Percentiles rank a stretch among this genome's conserved stretches.
phyloP scores from a whole-genome alignment of 306 rosid species.

The Fragaria nilgerrensis region DNA sequence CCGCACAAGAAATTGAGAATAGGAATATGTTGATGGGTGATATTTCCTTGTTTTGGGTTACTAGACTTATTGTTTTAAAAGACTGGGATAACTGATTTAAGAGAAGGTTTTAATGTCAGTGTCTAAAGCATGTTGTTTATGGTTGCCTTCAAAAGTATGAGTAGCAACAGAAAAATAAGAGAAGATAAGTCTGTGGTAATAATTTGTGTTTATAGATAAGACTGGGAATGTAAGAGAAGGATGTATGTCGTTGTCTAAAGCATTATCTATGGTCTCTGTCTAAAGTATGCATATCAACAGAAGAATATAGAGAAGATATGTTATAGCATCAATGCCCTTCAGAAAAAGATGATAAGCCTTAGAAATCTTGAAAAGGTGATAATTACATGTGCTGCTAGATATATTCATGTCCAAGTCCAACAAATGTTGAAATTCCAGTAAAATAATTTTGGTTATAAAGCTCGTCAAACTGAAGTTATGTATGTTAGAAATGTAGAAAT shows the following conservation, averaged over 20 bases:
- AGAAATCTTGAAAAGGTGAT: not conserved
- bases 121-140: not conserved
- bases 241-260: not conserved
- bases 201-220: not conserved
- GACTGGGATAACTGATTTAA: not conserved
- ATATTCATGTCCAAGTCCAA: not conserved
- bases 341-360: not conserved
- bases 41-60: not conserved
- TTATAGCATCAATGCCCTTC: not conserved
- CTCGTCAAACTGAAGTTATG: not conserved
- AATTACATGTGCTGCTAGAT: not conserved
- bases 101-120: not conserved
- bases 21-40: conserved; percentile 1
- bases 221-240: not conserved
- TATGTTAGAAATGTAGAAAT: not conserved
- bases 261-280: not conserved
- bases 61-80: not conserved
- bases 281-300: not conserved
- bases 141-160: not conserved
- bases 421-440: not conserved
- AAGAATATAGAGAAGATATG: not conserved
- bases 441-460: not conserved
- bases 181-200: not conserved
- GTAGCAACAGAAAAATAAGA: not conserved
- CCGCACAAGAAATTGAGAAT: not conserved